Evolutionary conservation across 768 basidiomycete species (phyloP).

Genomic region (Paxillus rubicundulus): DNA sequence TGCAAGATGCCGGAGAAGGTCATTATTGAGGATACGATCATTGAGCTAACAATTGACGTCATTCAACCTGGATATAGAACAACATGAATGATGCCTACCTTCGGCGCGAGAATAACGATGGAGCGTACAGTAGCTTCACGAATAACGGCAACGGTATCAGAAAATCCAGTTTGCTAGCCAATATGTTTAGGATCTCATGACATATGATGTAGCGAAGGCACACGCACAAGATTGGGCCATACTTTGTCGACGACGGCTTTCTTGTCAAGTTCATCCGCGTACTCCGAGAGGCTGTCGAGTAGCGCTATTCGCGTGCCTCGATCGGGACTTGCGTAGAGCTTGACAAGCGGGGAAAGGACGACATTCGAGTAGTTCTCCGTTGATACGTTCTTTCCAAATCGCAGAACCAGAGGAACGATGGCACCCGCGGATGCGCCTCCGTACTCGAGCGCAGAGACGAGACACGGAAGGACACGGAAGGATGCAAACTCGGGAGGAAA

Average conservation of each 20-base stretch:
- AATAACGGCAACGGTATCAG: slow-evolving; percentile 91
- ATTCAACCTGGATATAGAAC: neutral
- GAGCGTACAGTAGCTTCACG: slow-evolving; percentile 93
- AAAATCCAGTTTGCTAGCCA: slow-evolving; percentile 87
- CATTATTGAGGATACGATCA: slow-evolving; percentile 94
- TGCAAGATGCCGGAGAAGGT: slow-evolving; percentile 87
- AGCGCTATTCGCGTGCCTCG: slow-evolving; percentile 93
- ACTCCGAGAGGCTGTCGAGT: slow-evolving; percentile 80
- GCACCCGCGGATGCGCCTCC: slow-evolving; percentile 73
- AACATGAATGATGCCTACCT: slow-evolving; percentile 45
- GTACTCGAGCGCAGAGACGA: slow-evolving; percentile 74
- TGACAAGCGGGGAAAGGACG: slow-evolving; percentile 77
- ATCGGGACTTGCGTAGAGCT: slow-evolving; percentile 86
- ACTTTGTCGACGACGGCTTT: slow-evolving; percentile 83
- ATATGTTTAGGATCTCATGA: neutral
- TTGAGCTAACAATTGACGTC: slow-evolving; percentile 52
- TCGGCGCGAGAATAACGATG: slow-evolving; percentile 78
- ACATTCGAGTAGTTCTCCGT: slow-evolving; percentile 66
- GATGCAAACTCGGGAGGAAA: slow-evolving; percentile 86
- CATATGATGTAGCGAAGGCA: neutral
- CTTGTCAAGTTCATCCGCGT: slow-evolving; percentile 83
- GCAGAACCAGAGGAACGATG: slow-evolving; percentile 82
- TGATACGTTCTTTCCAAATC: slow-evolving; percentile 69
- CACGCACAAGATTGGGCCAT: slow-evolving; percentile 84
- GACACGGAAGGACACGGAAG: slow-evolving; percentile 83